Base-by-base conservation (phyloP, 139 green algal genomes). In the Chlorella sp. region DNA sequence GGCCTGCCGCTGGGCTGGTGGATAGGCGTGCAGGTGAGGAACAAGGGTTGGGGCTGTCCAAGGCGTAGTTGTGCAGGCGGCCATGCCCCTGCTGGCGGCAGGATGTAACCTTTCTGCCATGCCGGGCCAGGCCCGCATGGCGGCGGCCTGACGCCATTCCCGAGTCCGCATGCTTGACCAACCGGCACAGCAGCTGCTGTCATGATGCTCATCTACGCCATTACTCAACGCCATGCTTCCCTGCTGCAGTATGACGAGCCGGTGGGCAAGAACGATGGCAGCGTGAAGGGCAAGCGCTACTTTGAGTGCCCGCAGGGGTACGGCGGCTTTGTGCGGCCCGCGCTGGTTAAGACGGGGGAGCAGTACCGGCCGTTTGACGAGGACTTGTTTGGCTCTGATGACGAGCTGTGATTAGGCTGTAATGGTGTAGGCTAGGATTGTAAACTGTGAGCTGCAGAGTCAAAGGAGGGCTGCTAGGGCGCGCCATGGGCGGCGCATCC, bases 231-330 rank as follows among this genome's bases (percentile, higher is more conserved):
- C 44, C 25, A 16, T 15, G 7, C 4, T 28, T 41, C 73, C 55
- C 36, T 21, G 1, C 88, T 99, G 21, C 68, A 95, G 75, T 99
- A 97, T 71, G 98, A 99, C 82, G 98, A 99, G 90, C 98, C 98
- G 20, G 85, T 98, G 69, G 98, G 98, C 16, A 99, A 98, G 87
- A 97, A 98, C 83, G 95, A 99, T 88, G 98, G 98, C 30, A 96
- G 67, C 32, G 87, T 94, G 20, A 97, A 97, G 86, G 96, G 96
- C 4, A 79, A 86, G 51, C 81, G 90, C n/a, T 95, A 93, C 67
- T 98, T 99, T 78, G 80, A 93, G 18, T 97, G 93, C 65, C 28
- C 81, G 0, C 63, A 78, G 0, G 86, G 87, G 7, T 96, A 97
- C 75, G 97, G 96, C 32, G 92, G 89, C 13, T 96, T 99, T 85